A percentile compares a stretch with the other conserved stretches of the same genome.
These are phyloP conservation scores for Colletotrichum sp. DNA, from an alignment of 2,329 filamentous ascomycete genomes.

Conservation along the genomic window DNA sequence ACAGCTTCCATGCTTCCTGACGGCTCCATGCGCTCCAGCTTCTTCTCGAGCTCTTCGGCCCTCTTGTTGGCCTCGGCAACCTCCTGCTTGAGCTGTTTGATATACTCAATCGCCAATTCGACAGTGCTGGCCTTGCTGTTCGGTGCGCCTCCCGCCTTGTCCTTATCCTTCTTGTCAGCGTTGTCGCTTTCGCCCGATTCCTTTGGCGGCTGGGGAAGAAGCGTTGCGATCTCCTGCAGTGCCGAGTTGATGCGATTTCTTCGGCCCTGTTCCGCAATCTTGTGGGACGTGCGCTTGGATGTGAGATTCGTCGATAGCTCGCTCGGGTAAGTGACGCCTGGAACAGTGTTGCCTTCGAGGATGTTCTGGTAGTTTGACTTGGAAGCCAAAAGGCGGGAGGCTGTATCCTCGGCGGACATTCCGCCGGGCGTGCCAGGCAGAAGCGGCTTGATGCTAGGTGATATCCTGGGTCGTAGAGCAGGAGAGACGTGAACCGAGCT, in stretches of 20 bases:
- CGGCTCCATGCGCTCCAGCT: slow-evolving; percentile 42
- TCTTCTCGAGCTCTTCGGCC: slow-evolving; percentile 70
- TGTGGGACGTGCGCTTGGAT: slow-evolving; percentile 96
- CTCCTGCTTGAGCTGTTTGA: slow-evolving; percentile 82
- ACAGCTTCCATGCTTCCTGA: background rate
- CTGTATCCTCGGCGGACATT: slow-evolving; percentile 62
- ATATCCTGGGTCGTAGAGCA: slow-evolving; percentile 86
- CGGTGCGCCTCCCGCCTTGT: slow-evolving; percentile 55
- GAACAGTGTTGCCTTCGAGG: slow-evolving; percentile 88
- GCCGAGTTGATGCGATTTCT: slow-evolving; percentile 95
- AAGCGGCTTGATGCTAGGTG: slow-evolving; percentile 91
- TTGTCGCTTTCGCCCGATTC: slow-evolving; percentile 47
- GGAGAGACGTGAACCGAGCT: slow-evolving; percentile 82
- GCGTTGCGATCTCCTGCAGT: slow-evolving; percentile 85
- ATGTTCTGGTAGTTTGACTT: slow-evolving; percentile 99
- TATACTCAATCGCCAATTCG: slow-evolving; percentile 96
- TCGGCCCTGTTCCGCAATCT: slow-evolving; percentile 95
- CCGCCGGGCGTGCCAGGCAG: slow-evolving; percentile 66
- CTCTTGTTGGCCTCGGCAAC: slow-evolving; percentile 67
- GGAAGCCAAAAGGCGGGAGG: slow-evolving; percentile 80
- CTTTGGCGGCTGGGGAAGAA: slow-evolving; percentile 70
- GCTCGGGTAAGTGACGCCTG: slow-evolving; percentile 88
- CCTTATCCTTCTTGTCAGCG: slow-evolving; percentile 50
- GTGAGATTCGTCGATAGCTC: slow-evolving; percentile 92
- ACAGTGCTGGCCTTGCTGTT: slow-evolving; percentile 97